Base-by-base conservation (phyloP, 768 basidiomycete species). In the Hebeloma cylindrosporum region DNA sequence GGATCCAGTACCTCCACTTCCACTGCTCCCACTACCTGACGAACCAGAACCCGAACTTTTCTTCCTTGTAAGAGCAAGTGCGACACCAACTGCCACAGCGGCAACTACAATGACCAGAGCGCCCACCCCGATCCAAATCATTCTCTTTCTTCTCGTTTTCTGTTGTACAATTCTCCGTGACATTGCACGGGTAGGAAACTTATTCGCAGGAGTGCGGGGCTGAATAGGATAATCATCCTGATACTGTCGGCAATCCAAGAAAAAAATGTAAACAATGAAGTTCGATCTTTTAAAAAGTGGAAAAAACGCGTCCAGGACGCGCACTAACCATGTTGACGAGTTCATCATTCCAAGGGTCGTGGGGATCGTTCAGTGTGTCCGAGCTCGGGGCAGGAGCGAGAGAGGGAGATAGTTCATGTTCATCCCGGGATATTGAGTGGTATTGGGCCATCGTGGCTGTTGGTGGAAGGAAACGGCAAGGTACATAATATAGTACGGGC, bases 61-160 rank as follows among this genome's bases (percentile, higher is more conserved):
- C 29, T 61, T 64, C 31, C 50, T 53, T 13, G n/a, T n/a, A n/a
- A n/a, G n/a, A n/a, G n/a, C n/a, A n/a, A 60, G 43, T 16, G 47
- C 54, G 7, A 68, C 50, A 3, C 60, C 66, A 40, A 74, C 64
- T 0, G 72, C 77, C 5, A 81, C 54, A 9, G 73, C 61, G 35
- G 77, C 65, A 22, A 77, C 56, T 18, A 76, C 54, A 40, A 80
- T 59, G 13, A 51, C 25, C 8, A 44, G 30, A 25, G 32, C 39
- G 31, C 36, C 25, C 5, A 48, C 13, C 34, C 59, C 49, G 8
- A 68, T 34, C 23, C 53, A 58, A 30, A 65, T 44, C 34, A 52
- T 51, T 27, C 55, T 57, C 23, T 30, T 52, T 31, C 41, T 56
- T 48, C 50, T 60, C 41, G 28, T 53, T 27, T 34, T 42, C 34